Evolutionary conservation across 495 filamentous ascomycete genomes (phyloP).

Genomic region (Viridothelium virens): DNA sequence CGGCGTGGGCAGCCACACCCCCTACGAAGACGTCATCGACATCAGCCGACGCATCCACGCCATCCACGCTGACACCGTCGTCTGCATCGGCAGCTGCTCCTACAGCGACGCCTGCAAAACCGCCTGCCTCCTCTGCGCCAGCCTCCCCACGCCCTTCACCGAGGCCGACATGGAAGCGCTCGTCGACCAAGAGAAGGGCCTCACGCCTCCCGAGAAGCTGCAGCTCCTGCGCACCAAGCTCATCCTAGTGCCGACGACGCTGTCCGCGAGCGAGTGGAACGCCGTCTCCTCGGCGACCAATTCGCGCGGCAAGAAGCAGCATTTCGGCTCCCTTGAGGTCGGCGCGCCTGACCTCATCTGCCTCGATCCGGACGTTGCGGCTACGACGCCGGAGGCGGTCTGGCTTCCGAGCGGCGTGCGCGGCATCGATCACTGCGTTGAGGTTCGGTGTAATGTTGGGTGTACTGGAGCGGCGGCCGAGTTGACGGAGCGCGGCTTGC

Average conservation of each 20-base stretch:
- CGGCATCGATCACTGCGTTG: constrained; percentile 59
- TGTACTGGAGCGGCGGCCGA: constrained; percentile 28
- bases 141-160: constrained; percentile 12
- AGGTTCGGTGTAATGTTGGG: constrained; percentile 44
- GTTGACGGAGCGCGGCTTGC: constrained; percentile 39
- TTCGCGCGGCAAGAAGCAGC: constrained; percentile 46
- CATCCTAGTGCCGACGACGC: constrained; percentile 54
- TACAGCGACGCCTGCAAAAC: constrained; percentile 25
- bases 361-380: constrained; percentile 48
- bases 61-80: constrained; percentile 15
- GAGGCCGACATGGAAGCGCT: constrained; percentile 17
- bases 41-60: constrained; percentile 16
- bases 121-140: constrained; percentile 15
- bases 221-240: constrained; percentile 24
- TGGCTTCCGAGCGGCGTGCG: constrained; percentile 58
- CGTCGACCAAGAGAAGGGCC: constrained; percentile 18
- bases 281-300: constrained; percentile 51
- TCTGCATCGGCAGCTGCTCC: constrained; percentile 19
- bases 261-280: constrained; percentile 58
- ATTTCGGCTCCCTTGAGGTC: constrained; percentile 42
- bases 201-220: constrained; percentile 7
- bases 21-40: constrained; percentile 22
- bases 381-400: constrained; percentile 49
- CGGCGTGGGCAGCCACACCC: constrained; percentile 20
- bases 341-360: constrained; percentile 49